A percentile compares a stretch with the other conserved stretches of the same genome.
Evolutionary conservation across 192 early-diverging fungal species (phyloP).

Genomic region (Coemansia sp.): DNA sequence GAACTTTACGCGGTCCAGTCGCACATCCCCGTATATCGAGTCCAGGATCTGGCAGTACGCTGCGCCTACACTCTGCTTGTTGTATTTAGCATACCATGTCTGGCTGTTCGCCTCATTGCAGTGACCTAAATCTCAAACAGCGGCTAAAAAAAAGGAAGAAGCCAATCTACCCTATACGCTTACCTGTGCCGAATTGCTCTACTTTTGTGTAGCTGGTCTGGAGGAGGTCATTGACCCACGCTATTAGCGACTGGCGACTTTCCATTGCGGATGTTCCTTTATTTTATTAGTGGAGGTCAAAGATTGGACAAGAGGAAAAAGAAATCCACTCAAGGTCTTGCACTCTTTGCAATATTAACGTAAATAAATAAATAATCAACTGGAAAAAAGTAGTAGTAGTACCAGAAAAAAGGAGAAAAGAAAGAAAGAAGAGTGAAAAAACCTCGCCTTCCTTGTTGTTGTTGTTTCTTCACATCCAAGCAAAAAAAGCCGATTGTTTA

Average conservation of each 20-base stretch:
- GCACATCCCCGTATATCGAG: slow-evolving; percentile 77
- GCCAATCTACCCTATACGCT: slow-evolving; percentile 8
- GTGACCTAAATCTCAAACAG: not conserved
- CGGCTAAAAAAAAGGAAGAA: too few relatives aligned
- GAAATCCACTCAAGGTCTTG: not conserved
- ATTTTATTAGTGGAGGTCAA: slow-evolving; percentile 5
- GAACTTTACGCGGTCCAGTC: slow-evolving; percentile 91
- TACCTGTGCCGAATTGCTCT: slow-evolving; percentile 93
- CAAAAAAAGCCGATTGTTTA: not conserved
- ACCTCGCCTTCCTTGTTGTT: not conserved
- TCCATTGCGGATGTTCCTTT: slow-evolving; percentile 60
- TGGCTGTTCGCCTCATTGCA: too few relatives aligned
- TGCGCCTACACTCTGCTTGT: slow-evolving; percentile 50
- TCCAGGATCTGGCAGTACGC: slow-evolving; percentile 80
- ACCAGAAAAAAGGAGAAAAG: slow-evolving; percentile 4
- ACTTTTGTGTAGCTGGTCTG: slow-evolving; percentile 90
- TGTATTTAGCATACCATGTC: not conserved
- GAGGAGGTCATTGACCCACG: slow-evolving; percentile 94
- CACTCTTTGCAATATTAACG: slow-evolving; percentile 1
- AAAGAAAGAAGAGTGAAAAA: not conserved
- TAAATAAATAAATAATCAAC: not conserved
- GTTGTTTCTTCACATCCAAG: not conserved
- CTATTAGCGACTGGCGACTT: slow-evolving; percentile 87
- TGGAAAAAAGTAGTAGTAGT: slow-evolving; percentile 5
- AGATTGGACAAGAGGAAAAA: slow-evolving; percentile 1